These are phyloP conservation scores for Fomitopsis pinicola DNA, from an alignment of 1,284 basidiomycete genomes.

Conservation along the genomic window DNA sequence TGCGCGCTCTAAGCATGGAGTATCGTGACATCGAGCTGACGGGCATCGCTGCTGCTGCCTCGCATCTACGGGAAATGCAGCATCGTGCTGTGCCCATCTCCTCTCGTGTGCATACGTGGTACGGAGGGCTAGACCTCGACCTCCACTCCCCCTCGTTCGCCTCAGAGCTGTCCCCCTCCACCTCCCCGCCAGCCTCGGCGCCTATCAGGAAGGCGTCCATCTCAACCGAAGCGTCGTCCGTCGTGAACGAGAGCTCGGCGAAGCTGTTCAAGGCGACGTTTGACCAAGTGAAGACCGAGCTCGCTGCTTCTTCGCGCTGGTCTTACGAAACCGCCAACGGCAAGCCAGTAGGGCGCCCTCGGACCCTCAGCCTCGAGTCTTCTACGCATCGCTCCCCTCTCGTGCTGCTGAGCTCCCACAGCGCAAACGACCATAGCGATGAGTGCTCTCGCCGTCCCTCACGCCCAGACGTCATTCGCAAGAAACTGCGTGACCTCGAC, in stretches of 20 bases:
- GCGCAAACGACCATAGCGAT: neutral
- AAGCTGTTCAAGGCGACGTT: constrained; percentile 78
- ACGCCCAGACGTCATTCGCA: constrained; percentile 54
- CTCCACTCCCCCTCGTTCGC: constrained; percentile 7
- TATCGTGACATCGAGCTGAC: constrained; percentile 70
- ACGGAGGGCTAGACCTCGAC: constrained; percentile 24
- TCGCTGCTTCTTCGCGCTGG: constrained; percentile 47
- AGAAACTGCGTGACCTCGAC: constrained; percentile 65
- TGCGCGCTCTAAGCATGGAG: constrained; percentile 72
- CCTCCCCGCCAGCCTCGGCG: constrained; percentile 8
- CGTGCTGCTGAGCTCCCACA: constrained; percentile 7
- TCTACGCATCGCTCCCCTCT: constrained; percentile 22
- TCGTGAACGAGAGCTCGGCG: constrained; percentile 26
- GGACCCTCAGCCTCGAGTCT: constrained; percentile 32
- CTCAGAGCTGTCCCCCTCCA: constrained; percentile 1
- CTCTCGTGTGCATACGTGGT: constrained; percentile 43
- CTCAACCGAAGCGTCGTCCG: constrained; percentile 20
- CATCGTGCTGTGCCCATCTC: constrained; percentile 27
- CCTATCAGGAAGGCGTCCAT: constrained; percentile 13
- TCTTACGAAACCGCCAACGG: constrained; percentile 21
- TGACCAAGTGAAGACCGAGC: constrained; percentile 80
- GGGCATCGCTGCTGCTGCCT: constrained; percentile 79
- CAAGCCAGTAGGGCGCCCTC: constrained; percentile 21
- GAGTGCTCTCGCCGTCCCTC: constrained; percentile 35
- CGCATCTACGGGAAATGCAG: constrained; percentile 67